Base-by-base conservation (phyloP, 2,329 filamentous ascomycete genomes). In the Paecilomyces sp. region DNA sequence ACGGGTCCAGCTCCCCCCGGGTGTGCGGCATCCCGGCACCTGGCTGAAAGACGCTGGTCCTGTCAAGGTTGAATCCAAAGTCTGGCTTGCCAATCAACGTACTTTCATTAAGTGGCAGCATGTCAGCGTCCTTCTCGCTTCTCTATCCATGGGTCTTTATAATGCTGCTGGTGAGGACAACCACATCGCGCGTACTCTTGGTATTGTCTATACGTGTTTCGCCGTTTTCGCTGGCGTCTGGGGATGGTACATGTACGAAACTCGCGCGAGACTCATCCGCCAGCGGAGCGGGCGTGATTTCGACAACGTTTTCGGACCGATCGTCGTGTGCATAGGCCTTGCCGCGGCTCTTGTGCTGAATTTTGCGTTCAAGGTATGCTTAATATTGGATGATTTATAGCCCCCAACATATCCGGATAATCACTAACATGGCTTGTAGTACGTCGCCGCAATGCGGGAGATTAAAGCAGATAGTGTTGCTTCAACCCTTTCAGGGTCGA, bases 31-130 rank as follows among this genome's bases (percentile, higher is more conserved):
- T 70, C 94, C 94, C 1, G 85, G 84, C 8, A 83, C 86, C 65
- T 95, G 93, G 87, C 90, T 99, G 81, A 99, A 99, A 80, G 95
- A 99, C 75, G 85, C 89, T 34, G 93, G 94, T 2, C 90, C 92
- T 36, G 84, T 97, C 64, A 89, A 92, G 71, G 91, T 99, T 60
- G 94, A 99, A 78, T 92, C 91, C 62, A 99, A 99, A 77, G 93
- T 99, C 31, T 99, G 94, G 93, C 87, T 99, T 60, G 94, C 94
- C 58, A 99, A 99, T 75, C 93, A 99, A 78, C 88, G 94, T 62
- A 99, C 94, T 0, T 99, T 97, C 73, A 88, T 99, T 75, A 97
- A 97, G 76, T 99, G 94, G 94, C 91, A 97, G 79, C 92, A 97
- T 74, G 92, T 99, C 69, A 88, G 87, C 62, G 86, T 99, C 55